These are phyloP conservation scores for Sporothrix luriei DNA, from an alignment of 2,329 filamentous ascomycete genomes.

Conservation along the genomic window DNA sequence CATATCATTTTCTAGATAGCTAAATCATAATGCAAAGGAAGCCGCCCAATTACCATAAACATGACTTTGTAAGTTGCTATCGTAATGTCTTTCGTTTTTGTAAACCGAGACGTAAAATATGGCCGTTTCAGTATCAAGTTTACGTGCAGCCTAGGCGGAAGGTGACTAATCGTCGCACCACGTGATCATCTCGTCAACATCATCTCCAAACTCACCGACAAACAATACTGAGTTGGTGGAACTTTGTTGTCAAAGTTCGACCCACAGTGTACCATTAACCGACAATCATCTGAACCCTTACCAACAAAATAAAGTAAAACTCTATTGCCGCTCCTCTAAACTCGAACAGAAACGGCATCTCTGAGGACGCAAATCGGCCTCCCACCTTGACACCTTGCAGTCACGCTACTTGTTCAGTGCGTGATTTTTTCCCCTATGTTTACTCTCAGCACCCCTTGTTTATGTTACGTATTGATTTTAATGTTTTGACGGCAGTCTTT, in stretches of 20 bases:
- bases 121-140: not conserved
- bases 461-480: not conserved
- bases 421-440: not conserved
- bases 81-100: too few relatives aligned
- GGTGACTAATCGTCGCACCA: slow-evolving; percentile 10
- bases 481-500: too few relatives aligned
- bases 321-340: too few relatives aligned
- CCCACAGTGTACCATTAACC: not conserved
- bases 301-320: too few relatives aligned
- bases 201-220: not conserved
- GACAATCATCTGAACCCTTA: not conserved
- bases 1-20: slow-evolving; percentile 11
- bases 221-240: too few relatives aligned
- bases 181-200: not conserved
- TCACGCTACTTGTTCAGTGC: not conserved
- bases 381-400: not conserved
- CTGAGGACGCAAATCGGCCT: not conserved
- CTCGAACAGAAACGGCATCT: not conserved
- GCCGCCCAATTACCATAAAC: not conserved
- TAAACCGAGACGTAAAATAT: not conserved
- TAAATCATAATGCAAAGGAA: not conserved
- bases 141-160: not conserved
- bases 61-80: not conserved
- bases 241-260: not conserved
- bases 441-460: not conserved